Percentiles rank a stretch among this genome's conserved stretches.
Evolutionary conservation across 2,329 filamentous ascomycete genomes (phyloP).

Genomic region (Sporothrix brasiliensis): DNA sequence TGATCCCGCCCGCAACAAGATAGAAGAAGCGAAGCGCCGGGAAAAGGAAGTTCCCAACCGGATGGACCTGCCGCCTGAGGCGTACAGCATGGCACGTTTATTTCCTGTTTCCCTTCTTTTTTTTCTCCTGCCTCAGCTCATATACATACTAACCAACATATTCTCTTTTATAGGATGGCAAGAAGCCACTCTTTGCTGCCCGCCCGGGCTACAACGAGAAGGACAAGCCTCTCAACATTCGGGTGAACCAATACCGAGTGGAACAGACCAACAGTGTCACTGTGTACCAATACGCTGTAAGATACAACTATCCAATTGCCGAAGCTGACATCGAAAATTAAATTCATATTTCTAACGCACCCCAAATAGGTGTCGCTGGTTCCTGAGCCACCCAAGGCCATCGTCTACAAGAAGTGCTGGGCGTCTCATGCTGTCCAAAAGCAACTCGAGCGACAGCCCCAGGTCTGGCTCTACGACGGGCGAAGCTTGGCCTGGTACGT

Average conservation of each 20-base stretch:
- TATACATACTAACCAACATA: background rate
- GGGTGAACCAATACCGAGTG: constrained; percentile 48
- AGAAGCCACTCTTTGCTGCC: constrained; percentile 43
- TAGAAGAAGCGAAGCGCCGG: constrained; percentile 34
- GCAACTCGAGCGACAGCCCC: constrained; percentile 53
- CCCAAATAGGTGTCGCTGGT: constrained; percentile 64
- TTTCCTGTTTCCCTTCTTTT: background rate
- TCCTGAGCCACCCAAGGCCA: constrained; percentile 61
- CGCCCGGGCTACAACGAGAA: constrained; percentile 62
- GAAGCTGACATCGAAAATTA: background rate
- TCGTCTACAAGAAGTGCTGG: constrained; percentile 77
- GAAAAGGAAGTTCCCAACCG: constrained; percentile 46
- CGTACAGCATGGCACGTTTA: constrained; percentile 50
- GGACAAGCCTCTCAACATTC: constrained; percentile 61
- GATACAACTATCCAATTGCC: constrained; percentile 43
- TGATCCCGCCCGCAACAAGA: constrained; percentile 48
- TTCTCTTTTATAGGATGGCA: constrained; percentile 35
- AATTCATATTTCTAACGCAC: background rate
- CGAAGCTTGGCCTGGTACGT: constrained; percentile 81
- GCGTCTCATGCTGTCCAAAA: constrained; percentile 62
- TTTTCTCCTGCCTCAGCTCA: constrained; percentile 32
- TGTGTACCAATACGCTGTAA: constrained; percentile 84
- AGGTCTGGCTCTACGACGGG: constrained; percentile 75
- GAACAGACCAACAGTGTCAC: constrained; percentile 39
- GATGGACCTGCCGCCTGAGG: constrained; percentile 62